These are phyloP conservation scores for Saccharomyces uvarum DNA, from an alignment of 1,139 yeast species.

Conservation along the genomic window DNA sequence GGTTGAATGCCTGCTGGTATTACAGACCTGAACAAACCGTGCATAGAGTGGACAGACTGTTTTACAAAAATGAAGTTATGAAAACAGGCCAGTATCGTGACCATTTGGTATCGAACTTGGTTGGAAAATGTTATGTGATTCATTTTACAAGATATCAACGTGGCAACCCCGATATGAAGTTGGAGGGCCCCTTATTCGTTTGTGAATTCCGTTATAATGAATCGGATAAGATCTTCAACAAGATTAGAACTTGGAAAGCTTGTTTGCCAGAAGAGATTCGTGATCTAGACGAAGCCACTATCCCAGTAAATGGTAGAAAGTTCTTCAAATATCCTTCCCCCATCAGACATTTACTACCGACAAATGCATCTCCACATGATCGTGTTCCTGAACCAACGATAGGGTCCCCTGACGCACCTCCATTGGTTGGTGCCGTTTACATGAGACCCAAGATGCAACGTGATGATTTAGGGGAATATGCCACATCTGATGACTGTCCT, in stretches of 20 bases:
- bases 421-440: constrained; percentile 84
- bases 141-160: constrained; percentile 90
- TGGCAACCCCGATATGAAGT: constrained; percentile 83
- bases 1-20: constrained; percentile 96
- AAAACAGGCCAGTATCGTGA: constrained; percentile 96
- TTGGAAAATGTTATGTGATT: constrained; percentile 90
- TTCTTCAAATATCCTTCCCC: constrained; percentile 78
- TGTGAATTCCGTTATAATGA: constrained; percentile 95
- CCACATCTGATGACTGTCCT: constrained; percentile 52
- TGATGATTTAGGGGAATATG: constrained; percentile 73
- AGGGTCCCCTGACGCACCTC: constrained; percentile 82
- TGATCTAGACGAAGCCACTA: constrained; percentile 76
- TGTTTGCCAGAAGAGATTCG: constrained; percentile 95
- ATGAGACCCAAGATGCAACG: constrained; percentile 63
- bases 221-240: constrained; percentile 78
- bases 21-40: constrained; percentile 96
- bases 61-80: constrained; percentile 89
- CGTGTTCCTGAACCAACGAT: constrained; percentile 73
- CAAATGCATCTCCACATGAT: constrained; percentile 63
- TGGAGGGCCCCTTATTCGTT: constrained; percentile 77
- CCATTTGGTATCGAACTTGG: constrained; percentile 77
- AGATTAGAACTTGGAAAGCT: constrained; percentile 97
- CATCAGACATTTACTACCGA: constrained; percentile 63
- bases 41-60: constrained; percentile 80
- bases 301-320: constrained; percentile 48